Conservation (phyloP, 2,329 filamentous ascomycete genomes). For the Fusarium sp. region DNA sequence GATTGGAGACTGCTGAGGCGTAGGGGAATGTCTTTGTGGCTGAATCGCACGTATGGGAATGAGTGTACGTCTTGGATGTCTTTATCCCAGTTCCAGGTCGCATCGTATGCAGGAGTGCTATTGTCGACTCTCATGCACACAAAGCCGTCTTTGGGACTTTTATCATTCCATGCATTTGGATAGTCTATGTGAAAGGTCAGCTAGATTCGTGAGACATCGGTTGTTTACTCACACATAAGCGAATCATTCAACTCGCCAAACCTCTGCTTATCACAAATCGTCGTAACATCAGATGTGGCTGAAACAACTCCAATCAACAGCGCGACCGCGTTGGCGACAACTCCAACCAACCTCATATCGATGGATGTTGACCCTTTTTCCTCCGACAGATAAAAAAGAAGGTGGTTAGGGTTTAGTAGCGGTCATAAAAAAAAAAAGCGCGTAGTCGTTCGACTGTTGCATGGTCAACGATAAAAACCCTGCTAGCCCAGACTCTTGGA, state of each 20-base stretch:
- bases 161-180: conserved; percentile 44
- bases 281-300: conserved; percentile 3
- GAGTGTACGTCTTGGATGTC: conserved; percentile 44
- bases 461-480: conserved; percentile 19
- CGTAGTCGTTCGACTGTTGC: conserved; percentile 11
- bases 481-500: conserved; percentile 2
- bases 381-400: not conserved
- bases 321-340: not conserved
- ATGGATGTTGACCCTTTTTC: not conserved
- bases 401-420: not conserved
- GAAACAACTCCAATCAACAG: not conserved
- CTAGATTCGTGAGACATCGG: rapidly evolving
- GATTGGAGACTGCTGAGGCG: conserved; percentile 36
- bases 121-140: conserved; percentile 43
- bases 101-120: conserved; percentile 37
- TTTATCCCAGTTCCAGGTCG: conserved; percentile 41
- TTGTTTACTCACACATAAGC: conserved; percentile 23
- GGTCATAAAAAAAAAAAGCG: not conserved
- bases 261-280: conserved; percentile 21
- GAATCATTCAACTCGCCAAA: conserved; percentile 31
- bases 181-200: conserved; percentile 36
- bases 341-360: conserved; percentile 9
- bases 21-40: conserved; percentile 32
- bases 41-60: conserved; percentile 44
- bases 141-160: conserved; percentile 41